Evolutionary conservation across 2,329 filamentous ascomycete genomes (phyloP).

Genomic region (Ilyonectria mors-panacis): DNA sequence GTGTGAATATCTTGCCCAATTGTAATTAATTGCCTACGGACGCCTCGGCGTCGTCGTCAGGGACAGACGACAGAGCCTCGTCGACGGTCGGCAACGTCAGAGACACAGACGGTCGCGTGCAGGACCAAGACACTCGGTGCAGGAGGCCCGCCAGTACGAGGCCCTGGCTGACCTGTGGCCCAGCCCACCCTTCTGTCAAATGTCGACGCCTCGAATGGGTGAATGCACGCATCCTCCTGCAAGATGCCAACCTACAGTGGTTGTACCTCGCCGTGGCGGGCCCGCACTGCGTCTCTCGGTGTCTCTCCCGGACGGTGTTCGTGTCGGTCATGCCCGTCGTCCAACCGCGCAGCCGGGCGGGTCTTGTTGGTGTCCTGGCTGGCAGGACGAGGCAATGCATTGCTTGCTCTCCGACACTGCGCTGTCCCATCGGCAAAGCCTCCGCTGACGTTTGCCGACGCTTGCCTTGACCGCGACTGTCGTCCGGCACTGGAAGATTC

Average conservation of each 20-base stretch:
- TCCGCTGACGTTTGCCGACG: slow-evolving; percentile 17
- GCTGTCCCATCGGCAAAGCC: slow-evolving; percentile 6
- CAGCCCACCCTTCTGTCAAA: slow-evolving; percentile 7
- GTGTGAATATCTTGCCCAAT: neutral
- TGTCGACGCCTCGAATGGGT: slow-evolving; percentile 33
- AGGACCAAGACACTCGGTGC: slow-evolving; percentile 12
- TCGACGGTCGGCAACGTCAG: slow-evolving; percentile 1
- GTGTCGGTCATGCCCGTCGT: slow-evolving; percentile 32
- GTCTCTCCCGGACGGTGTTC: slow-evolving; percentile 26
- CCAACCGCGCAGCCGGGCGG: slow-evolving; percentile 25
- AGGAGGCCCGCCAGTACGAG: slow-evolving; percentile 17
- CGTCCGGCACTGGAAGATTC: neutral
- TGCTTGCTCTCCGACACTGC: slow-evolving; percentile 17
- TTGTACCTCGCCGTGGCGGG: slow-evolving; percentile 6
- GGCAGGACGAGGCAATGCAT: slow-evolving; percentile 20
- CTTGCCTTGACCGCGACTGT: neutral
- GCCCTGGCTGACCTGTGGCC: slow-evolving; percentile 13
- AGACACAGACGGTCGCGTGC: slow-evolving; percentile 17
- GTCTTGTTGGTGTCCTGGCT: slow-evolving; percentile 15
- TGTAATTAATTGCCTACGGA: slow-evolving; percentile 5
- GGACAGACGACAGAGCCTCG: slow-evolving; percentile 11
- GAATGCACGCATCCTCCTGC: slow-evolving; percentile 16
- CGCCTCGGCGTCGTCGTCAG: neutral
- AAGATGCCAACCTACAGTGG: slow-evolving; percentile 25
- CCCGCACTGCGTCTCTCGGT: slow-evolving; percentile 23